Evolutionary conservation across 768 basidiomycete species (phyloP).

Genomic region (Tylopilus vinaceipallidus): DNA sequence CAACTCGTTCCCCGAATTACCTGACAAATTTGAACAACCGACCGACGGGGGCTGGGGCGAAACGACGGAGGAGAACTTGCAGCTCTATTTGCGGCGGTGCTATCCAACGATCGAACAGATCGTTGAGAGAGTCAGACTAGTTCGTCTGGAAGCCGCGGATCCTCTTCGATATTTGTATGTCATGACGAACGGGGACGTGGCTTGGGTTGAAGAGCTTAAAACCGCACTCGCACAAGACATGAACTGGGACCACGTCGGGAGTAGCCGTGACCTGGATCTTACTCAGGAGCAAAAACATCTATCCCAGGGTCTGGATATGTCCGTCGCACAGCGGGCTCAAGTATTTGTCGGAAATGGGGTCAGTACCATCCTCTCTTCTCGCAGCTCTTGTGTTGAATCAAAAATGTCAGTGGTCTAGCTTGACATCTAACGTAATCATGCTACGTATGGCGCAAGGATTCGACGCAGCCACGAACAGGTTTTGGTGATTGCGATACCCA

Average conservation of each 20-base stretch:
- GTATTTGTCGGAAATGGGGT: conserved; percentile 58
- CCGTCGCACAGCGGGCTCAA: conserved; percentile 45
- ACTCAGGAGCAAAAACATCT: conserved; percentile 43
- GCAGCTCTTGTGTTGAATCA: conserved; percentile 1
- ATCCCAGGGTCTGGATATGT: conserved; percentile 50
- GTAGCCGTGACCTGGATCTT: conserved; percentile 42
- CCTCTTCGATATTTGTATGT: conserved; percentile 43
- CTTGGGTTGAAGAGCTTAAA: conserved; percentile 44
- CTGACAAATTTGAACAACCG: conserved; percentile 37
- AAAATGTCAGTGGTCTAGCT: conserved; percentile 36
- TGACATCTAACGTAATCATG: conserved; percentile 42
- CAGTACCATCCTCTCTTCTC: conserved; percentile 10
- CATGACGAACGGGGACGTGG: conserved; percentile 43
- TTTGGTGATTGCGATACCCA: conserved; percentile 39
- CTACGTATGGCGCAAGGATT: conserved; percentile 34
- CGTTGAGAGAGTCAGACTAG: conserved; percentile 36
- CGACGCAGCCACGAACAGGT: conserved; percentile 29
- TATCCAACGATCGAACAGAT: conserved; percentile 45
- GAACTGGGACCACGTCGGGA: conserved; percentile 40
- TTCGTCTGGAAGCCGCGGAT: conserved; percentile 25
- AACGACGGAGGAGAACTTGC: conserved; percentile 17
- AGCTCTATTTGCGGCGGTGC: conserved; percentile 37
- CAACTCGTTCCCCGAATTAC: conserved; percentile 42
- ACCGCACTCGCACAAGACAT: conserved; percentile 29
- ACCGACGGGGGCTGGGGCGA: conserved; percentile 16